Conservation (phyloP, 1,139 yeast species). For the Schwanniomyces etchellsii region DNA sequence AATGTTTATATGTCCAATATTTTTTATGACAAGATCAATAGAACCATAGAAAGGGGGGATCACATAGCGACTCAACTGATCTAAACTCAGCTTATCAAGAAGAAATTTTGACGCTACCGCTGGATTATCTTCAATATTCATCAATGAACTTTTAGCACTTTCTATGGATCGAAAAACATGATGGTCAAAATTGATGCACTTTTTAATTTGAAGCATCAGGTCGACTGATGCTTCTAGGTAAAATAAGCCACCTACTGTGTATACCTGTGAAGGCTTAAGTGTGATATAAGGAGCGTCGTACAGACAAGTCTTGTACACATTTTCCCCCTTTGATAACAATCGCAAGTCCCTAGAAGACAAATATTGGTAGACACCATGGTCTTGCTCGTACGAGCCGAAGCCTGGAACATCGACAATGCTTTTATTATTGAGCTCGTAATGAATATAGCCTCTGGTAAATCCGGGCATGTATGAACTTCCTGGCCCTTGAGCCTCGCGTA, state of each 20-base stretch:
- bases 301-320: conserved; percentile 27
- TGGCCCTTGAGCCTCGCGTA: conserved; percentile 28
- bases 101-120: conserved; percentile 25
- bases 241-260: conserved; percentile 58
- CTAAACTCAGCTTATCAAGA: conserved; percentile 23
- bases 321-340: conserved; percentile 30
- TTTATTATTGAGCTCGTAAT: conserved; percentile 24
- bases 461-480: conserved; percentile 53
- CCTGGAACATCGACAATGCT: conserved; percentile 56
- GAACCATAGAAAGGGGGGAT: conserved; percentile 68
- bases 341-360: conserved; percentile 26
- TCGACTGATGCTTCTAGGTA: conserved; percentile 37
- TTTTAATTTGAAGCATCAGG: conserved; percentile 39
- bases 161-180: conserved; percentile 21
- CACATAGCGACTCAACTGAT: conserved; percentile 35
- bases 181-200: conserved; percentile 26
- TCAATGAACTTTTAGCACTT: conserved; percentile 18
- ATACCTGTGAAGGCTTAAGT: conserved; percentile 38
- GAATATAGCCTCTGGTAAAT: conserved; percentile 45
- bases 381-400: conserved; percentile 20
- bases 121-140: conserved; percentile 11
- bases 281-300: conserved; percentile 34
- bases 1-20: conserved; percentile 61
- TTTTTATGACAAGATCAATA: conserved; percentile 62
- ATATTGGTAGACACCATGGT: conserved; percentile 26